Evolutionary conservation across 2,329 filamentous ascomycete genomes (phyloP).

Genomic region (Diaporthe sp.): DNA sequence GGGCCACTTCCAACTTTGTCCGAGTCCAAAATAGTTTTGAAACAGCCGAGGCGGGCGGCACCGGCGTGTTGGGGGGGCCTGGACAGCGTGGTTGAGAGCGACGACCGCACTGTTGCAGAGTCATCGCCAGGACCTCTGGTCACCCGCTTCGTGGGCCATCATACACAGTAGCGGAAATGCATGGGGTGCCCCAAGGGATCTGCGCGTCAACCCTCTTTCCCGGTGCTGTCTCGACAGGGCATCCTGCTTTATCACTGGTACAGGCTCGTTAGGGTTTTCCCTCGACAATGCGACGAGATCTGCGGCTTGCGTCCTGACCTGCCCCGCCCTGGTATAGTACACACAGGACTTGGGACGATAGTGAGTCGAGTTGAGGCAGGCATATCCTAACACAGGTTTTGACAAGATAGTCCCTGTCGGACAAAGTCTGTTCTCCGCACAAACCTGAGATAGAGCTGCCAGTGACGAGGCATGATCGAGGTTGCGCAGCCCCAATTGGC

Average conservation of each 20-base stretch:
- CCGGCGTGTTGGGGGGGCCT: not conserved
- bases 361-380: constrained; percentile 3
- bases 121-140: not conserved
- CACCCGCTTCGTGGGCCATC: constrained; percentile 13
- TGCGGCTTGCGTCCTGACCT: not conserved
- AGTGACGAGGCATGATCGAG: constrained; percentile 1
- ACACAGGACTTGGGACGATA: not conserved
- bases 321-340: not conserved
- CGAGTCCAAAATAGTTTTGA: constrained; percentile 33
- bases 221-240: not conserved
- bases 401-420: constrained; percentile 9
- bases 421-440: constrained; percentile 6
- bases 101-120: constrained; percentile 2
- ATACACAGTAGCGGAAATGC: not conserved
- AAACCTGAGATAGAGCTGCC: constrained; percentile 13
- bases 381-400: not conserved
- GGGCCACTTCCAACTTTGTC: constrained; percentile 24
- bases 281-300: not conserved
- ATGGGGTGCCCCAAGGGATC: constrained; percentile 20
- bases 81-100: not conserved
- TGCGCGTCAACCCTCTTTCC: constrained; percentile 31
- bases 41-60: constrained; percentile 29
- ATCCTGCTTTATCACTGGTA: constrained; percentile 1
- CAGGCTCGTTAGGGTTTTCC: not conserved
- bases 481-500: not conserved